A percentile compares a stretch with the other conserved stretches of the same genome.
Evolutionary conservation across 306 rosid species (phyloP).

Genomic region (Cucumis hystrix): DNA sequence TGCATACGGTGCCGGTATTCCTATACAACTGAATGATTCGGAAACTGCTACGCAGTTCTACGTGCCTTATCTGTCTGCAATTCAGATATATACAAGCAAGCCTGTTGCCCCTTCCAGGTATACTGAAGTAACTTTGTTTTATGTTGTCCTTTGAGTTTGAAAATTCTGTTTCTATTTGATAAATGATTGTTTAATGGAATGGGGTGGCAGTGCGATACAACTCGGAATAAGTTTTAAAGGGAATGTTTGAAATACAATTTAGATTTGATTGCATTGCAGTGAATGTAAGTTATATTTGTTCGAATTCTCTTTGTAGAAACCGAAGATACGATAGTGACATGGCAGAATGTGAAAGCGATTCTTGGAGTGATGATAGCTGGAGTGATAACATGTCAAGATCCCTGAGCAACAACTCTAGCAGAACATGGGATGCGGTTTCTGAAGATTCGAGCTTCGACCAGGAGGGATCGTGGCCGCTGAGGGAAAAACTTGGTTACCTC

Average conservation of each 20-base stretch:
- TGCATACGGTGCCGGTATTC: constrained; percentile 51
- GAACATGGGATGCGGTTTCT: constrained; percentile 50
- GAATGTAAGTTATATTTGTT: neutral
- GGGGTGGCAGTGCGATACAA: neutral
- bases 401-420: constrained; percentile 54
- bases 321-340: constrained; percentile 29
- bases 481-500: constrained; percentile 45
- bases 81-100: constrained; percentile 48
- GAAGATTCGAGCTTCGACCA: constrained; percentile 59
- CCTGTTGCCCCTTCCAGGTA: constrained; percentile 39
- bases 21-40: constrained; percentile 29
- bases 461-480: constrained; percentile 31
- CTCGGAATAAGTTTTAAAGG: neutral
- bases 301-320: constrained; percentile 12
- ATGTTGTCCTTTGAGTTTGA: neutral
- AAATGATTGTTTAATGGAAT: neutral
- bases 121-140: neutral
- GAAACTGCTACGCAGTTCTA: constrained; percentile 38
- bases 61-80: constrained; percentile 64
- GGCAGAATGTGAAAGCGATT: constrained; percentile 51
- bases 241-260: neutral
- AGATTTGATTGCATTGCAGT: neutral
- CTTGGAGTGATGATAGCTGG: constrained; percentile 66
- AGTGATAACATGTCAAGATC: constrained; percentile 52
- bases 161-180: neutral